Base-by-base conservation (phyloP, 371 early-diverging fungal species). In the Mortierella sp. region DNA sequence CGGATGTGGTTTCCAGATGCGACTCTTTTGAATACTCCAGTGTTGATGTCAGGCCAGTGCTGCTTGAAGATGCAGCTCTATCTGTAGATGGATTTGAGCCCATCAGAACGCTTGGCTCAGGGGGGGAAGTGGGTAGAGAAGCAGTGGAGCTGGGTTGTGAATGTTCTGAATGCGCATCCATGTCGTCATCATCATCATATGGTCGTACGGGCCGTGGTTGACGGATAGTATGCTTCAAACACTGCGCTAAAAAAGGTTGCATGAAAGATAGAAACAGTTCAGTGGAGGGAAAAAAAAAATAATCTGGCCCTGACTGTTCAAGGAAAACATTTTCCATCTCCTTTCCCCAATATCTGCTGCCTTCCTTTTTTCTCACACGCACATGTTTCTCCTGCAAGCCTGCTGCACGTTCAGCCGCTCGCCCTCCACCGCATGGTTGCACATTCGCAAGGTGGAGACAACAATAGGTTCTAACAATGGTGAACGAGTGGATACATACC, bases 151-250 rank as follows among this genome's bases (percentile, higher is more conserved):
- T 26, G 0, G 64, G 45, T 18, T 41, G 46, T 6, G 64, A 54
- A 6, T 41, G 9, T 1, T 26, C 23, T 21, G 58, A 47, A 16
- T 54, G 27, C 6, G 70, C 46, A 8, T 49, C 55, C 51, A 55
- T 67, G 19, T 42, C 13, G 18, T 23, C 18, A 23, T 42, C 13
- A 21, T 23, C 18, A 21, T 31, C 31, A 24, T 66, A 54, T 14
- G 50, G 31, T 23, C 48, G 18, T 12, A 62, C 34, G 51, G 85
- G 85, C 14, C 88, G 76, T 13, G 86, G 86, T 39, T 87, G 88
- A 18, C 82, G 81, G 30, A 85, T 79, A 7, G 76, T 60, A 21
- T 66, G 69, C 63, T 87, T 87, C 8, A 87, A 53, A 5, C 80
- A 54, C 23, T 87, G 82, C 26, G 86, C 86, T 43, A 73, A 19